phyloP scores from a whole-genome alignment of 2,329 filamentous ascomycete species.

The Colletotrichum tofieldiae region DNA sequence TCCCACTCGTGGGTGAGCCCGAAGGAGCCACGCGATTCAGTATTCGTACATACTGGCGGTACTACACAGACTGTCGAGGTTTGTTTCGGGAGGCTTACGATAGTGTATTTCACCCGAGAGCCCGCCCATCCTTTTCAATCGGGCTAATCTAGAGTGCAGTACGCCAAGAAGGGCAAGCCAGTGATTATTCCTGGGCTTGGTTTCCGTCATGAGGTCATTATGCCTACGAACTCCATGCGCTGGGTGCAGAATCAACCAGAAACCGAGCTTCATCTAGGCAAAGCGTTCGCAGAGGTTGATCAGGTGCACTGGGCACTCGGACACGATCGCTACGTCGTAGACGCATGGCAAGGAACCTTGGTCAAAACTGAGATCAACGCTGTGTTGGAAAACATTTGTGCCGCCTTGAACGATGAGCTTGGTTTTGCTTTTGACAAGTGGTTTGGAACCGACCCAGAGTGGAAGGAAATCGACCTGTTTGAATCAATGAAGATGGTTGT shows the following conservation, averaged over 20 bases:
- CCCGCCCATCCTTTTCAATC: neutral
- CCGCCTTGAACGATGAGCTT: constrained; percentile 55
- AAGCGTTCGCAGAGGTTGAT: constrained; percentile 58
- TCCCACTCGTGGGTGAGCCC: constrained; percentile 49
- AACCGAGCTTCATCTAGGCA: constrained; percentile 50
- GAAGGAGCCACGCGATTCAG: constrained; percentile 47
- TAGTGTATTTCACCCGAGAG: constrained; percentile 43
- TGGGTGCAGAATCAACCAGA: constrained; percentile 60
- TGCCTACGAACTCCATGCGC: constrained; percentile 57
- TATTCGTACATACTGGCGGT: constrained; percentile 48
- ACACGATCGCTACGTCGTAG: constrained; percentile 49
- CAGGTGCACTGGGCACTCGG: constrained; percentile 57
- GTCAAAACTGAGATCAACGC: constrained; percentile 56
- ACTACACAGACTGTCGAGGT: constrained; percentile 50
- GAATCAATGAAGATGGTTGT: constrained; percentile 49
- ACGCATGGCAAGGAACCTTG: constrained; percentile 55
- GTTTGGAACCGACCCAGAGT: constrained; percentile 53
- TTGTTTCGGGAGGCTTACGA: constrained; percentile 52
- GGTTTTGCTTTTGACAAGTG: constrained; percentile 52
- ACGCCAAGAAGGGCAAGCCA: constrained; percentile 58
- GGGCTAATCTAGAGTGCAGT: constrained; percentile 48
- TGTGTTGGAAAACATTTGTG: constrained; percentile 53
- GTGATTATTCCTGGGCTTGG: constrained; percentile 60
- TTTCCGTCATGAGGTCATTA: constrained; percentile 57
- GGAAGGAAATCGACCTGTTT: constrained; percentile 53